phyloP scores from a whole-genome alignment of 1,284 basidiomycete species.

The Anthracocystis setariae region DNA sequence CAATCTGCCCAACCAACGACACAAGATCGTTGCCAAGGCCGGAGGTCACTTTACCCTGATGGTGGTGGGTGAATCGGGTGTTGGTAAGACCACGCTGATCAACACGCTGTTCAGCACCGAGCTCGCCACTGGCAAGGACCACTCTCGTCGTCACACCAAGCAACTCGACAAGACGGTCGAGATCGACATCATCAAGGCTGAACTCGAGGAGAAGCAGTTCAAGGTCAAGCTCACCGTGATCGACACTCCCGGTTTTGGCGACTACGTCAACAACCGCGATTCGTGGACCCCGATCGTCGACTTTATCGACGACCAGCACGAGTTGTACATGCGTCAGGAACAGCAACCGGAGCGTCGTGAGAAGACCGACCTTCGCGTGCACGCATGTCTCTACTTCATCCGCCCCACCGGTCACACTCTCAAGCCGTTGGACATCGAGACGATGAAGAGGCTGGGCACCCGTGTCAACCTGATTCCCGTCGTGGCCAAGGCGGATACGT shows the following conservation, averaged over 20 bases:
- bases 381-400: slow-evolving; percentile 98
- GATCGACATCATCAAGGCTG: slow-evolving; percentile 73
- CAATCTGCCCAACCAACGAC: slow-evolving; percentile 92
- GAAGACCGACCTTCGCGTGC: slow-evolving; percentile 94
- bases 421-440: slow-evolving; percentile 98
- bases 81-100: slow-evolving; percentile 72
- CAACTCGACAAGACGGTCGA: slow-evolving; percentile 99
- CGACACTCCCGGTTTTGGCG: slow-evolving; percentile 97
- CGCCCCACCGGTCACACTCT: slow-evolving; percentile 95
- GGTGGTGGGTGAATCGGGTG: slow-evolving; percentile 85
- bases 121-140: slow-evolving; percentile 90
- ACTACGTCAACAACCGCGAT: slow-evolving; percentile 99
- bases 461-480: slow-evolving; percentile 98
- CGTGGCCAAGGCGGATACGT: slow-evolving; percentile 93
- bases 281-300: slow-evolving; percentile 98
- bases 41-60: slow-evolving; percentile 99
- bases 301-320: slow-evolving; percentile 99
- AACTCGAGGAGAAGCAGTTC: slow-evolving; percentile 97
- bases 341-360: slow-evolving; percentile 93
- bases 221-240: slow-evolving; percentile 99
- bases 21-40: slow-evolving; percentile 81
- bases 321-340: slow-evolving; percentile 99
- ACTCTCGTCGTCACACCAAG: slow-evolving; percentile 88
- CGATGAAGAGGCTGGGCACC: slow-evolving; percentile 96
- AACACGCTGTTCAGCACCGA: slow-evolving; percentile 99